Percentiles rank a stretch among this genome's conserved stretches.
Evolutionary conservation across 257 asterid species (phyloP).

Genomic region (Nicotiana sylvestris): DNA sequence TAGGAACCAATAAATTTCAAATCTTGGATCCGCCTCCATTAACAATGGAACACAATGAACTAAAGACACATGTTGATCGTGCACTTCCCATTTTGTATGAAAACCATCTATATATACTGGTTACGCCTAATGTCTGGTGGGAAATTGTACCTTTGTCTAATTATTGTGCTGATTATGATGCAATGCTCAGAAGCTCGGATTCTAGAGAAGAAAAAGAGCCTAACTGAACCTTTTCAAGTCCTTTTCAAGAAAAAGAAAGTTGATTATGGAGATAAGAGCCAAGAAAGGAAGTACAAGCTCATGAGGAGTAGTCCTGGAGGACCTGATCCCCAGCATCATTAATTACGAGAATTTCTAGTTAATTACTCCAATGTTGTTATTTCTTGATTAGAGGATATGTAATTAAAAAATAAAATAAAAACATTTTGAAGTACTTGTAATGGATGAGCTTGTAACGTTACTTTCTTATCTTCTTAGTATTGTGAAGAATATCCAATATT

Average conservation of each 20-base stretch:
- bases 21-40: fast-evolving
- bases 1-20: too few species aligned
- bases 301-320: conserved; percentile 13
- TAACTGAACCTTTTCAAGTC: background rate
- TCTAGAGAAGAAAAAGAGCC: background rate
- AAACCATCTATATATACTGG: background rate
- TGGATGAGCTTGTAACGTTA: background rate
- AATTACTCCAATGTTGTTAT: background rate
- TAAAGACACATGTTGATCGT: background rate
- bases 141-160: background rate
- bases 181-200: background rate
- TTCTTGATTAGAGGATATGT: background rate
- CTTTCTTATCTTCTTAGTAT: background rate
- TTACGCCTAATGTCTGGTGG: background rate
- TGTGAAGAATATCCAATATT: background rate
- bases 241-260: background rate
- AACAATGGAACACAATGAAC: background rate
- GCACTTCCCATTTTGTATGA: background rate
- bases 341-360: background rate
- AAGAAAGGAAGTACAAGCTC: background rate
- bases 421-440: background rate
- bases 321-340: conserved; percentile 15
- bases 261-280: background rate
- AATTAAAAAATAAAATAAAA: background rate
- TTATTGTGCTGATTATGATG: background rate